A percentile compares a stretch with the other conserved stretches of the same genome.
These are phyloP conservation scores for Daphne laureola DNA, from an alignment of 441 rosid genomes.

Conservation along the genomic window DNA sequence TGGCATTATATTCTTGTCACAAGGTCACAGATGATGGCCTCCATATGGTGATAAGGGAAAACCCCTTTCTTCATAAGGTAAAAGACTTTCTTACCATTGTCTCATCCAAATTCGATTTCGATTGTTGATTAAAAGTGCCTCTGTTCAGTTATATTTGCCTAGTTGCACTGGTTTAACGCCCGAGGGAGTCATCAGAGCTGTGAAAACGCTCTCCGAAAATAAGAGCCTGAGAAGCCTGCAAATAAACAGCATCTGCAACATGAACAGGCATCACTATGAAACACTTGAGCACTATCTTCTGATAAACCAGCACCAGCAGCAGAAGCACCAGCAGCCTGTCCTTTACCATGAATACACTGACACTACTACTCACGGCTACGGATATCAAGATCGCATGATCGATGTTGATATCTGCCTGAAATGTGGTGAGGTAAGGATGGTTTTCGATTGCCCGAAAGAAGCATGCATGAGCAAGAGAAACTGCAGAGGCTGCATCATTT, in stretches of 20 bases:
- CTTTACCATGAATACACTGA: constrained; percentile 20
- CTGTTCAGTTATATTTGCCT: constrained; percentile 45
- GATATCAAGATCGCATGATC: constrained; percentile 7
- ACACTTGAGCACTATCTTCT: constrained; percentile 20
- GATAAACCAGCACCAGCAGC: constrained; percentile 2
- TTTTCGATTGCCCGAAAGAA: constrained; percentile 35
- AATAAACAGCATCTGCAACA: constrained; percentile 37
- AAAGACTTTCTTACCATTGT: not conserved
- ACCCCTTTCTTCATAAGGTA: constrained; percentile 46
- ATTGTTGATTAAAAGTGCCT: no score
- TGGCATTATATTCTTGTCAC: constrained; percentile 30
- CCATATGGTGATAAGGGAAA: constrained; percentile 26
- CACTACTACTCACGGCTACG: not conserved
- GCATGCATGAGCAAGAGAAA: constrained; percentile 26
- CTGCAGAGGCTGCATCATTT: constrained; percentile 56
- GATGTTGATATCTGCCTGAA: constrained; percentile 50
- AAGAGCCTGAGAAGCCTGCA: constrained; percentile 25
- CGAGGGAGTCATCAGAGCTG: constrained; percentile 55
- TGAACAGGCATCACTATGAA: constrained; percentile 33
- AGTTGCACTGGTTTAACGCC: constrained; percentile 65
- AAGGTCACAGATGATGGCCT: constrained; percentile 43
- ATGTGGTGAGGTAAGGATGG: constrained; percentile 42
- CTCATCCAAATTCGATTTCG: not conserved
- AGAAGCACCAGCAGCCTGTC: constrained; percentile 9
- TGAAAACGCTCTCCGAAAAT: constrained; percentile 34